Percentiles rank a stretch among this genome's conserved stretches.
Conservation (phyloP, 495 filamentous ascomycete genomes). For the Hyphodiscus hymeniophilus region DNA sequence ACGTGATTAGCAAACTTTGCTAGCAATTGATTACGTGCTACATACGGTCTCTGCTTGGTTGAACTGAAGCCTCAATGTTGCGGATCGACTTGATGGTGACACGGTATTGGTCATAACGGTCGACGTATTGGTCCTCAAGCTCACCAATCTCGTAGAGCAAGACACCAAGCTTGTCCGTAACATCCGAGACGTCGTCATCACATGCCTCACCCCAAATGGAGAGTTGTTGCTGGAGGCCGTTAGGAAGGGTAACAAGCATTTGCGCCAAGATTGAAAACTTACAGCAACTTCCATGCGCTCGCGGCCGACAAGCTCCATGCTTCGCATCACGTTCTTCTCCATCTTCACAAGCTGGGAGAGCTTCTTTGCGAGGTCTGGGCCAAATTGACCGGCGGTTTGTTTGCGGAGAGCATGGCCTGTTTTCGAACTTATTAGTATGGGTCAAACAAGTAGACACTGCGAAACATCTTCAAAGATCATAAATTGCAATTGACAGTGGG, state of each 20-base stretch:
- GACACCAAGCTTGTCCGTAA: conserved; percentile 97
- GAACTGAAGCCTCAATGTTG: conserved; percentile 96
- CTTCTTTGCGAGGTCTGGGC: conserved; percentile 95
- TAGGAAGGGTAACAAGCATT: background rate
- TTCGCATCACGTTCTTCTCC: conserved; percentile 99
- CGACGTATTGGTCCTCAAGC: conserved; percentile 94
- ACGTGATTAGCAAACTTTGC: conserved; percentile 9
- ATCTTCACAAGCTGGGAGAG: conserved; percentile 97
- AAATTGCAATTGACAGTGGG: background rate
- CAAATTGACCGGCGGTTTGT: conserved; percentile 85
- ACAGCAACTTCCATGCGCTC: conserved; percentile 98
- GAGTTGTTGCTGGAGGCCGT: conserved; percentile 74
- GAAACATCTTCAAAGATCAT: background rate
- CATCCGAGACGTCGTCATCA: conserved; percentile 97
- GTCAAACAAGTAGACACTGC: background rate
- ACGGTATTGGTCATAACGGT: conserved; percentile 98
- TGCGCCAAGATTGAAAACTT: conserved; percentile 30
- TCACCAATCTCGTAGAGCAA: conserved; percentile 95
- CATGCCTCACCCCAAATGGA: conserved; percentile 96
- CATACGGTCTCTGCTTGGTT: conserved; percentile 94
- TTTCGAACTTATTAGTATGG: conserved; percentile 8
- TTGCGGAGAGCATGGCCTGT: conserved; percentile 90
- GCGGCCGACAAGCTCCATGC: conserved; percentile 86
- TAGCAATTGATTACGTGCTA: conserved; percentile 10
- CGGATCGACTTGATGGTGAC: conserved; percentile 98